Percentiles rank a stretch among this genome's conserved stretches.
These are phyloP conservation scores for Ramularia endophylla DNA, from an alignment of 2,329 filamentous ascomycete genomes.

Conservation along the genomic window DNA sequence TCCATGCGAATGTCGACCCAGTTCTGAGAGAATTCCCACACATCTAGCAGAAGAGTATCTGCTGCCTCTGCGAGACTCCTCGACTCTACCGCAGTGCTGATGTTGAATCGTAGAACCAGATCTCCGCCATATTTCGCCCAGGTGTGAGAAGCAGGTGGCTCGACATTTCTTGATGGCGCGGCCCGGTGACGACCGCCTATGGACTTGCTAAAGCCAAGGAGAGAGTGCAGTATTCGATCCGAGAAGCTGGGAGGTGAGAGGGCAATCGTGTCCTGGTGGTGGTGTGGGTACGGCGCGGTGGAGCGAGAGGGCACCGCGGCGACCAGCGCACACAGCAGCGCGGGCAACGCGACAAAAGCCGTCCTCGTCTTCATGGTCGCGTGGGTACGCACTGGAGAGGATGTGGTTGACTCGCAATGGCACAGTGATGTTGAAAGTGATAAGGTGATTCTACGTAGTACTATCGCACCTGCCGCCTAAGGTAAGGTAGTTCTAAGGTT, in stretches of 20 bases:
- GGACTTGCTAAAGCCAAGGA: slow-evolving; percentile 9
- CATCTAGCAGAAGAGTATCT: slow-evolving; percentile 72
- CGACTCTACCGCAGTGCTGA: slow-evolving; percentile 64
- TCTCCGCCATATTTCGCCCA: slow-evolving; percentile 61
- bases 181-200: neutral
- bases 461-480: too few relatives aligned
- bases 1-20: slow-evolving; percentile 81
- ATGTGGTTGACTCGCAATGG: too few relatives aligned
- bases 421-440: too few relatives aligned
- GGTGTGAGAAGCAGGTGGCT: slow-evolving; percentile 17
- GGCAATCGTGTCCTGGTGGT: neutral
- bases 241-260: slow-evolving; percentile 11
- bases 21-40: slow-evolving; percentile 78
- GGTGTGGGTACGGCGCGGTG: slow-evolving; percentile 8
- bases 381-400: too few relatives aligned
- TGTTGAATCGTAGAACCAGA: slow-evolving; percentile 83
- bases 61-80: slow-evolving; percentile 65
- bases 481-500: too few relatives aligned
- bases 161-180: too few relatives aligned
- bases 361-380: neutral
- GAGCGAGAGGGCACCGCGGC: slow-evolving; percentile 12
- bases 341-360: slow-evolving; percentile 9
- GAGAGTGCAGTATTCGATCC: slow-evolving; percentile 10
- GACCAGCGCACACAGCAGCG: slow-evolving; percentile 10
- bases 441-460: too few relatives aligned